A percentile compares a stretch with the other conserved stretches of the same genome.
These are phyloP conservation scores for Ophiocordyceps sinensis DNA, from an alignment of 2,329 filamentous ascomycete species.

Conservation along the genomic window DNA sequence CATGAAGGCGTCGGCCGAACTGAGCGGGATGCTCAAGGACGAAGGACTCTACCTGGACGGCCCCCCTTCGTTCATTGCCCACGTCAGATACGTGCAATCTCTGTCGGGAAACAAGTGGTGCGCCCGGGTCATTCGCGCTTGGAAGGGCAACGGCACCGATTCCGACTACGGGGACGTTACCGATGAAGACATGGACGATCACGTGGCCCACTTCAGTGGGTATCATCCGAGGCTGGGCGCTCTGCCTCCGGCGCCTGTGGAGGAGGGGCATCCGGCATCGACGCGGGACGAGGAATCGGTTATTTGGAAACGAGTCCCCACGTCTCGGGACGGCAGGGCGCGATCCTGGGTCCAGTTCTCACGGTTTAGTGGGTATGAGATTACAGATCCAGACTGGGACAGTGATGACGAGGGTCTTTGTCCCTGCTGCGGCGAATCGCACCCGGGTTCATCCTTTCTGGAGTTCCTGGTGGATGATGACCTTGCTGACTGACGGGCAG, in stretches of 20 bases:
- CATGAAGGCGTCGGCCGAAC: constrained; percentile 28
- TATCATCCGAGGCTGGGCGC: constrained; percentile 14
- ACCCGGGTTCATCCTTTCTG: constrained; percentile 20
- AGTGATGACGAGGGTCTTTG: constrained; percentile 21
- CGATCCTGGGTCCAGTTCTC: constrained; percentile 36
- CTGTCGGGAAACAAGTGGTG: constrained; percentile 25
- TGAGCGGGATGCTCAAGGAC: constrained; percentile 37
- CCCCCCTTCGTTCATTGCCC: constrained; percentile 26
- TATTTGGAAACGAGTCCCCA: constrained; percentile 36
- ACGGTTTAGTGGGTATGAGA: constrained; percentile 22
- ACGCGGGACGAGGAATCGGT: constrained; percentile 26
- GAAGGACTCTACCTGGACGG: constrained; percentile 36
- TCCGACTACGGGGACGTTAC: constrained; percentile 10
- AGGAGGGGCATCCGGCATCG: constrained; percentile 28
- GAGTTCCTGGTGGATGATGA: constrained; percentile 15
- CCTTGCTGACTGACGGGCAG: constrained; percentile 1
- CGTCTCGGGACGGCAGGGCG: constrained; percentile 21
- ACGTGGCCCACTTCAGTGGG: constrained; percentile 7
- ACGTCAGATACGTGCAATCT: constrained; percentile 22
- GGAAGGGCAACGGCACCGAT: constrained; percentile 15
- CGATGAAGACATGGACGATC: constrained; percentile 15
- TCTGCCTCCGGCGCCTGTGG: constrained; percentile 25
- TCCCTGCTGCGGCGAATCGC: constrained; percentile 25
- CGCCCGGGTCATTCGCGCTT: constrained; percentile 30
- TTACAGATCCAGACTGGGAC: constrained; percentile 17